Evolutionary conservation across 2,329 filamentous ascomycete species (phyloP).

Genomic region (Microcyclospora pomicola): DNA sequence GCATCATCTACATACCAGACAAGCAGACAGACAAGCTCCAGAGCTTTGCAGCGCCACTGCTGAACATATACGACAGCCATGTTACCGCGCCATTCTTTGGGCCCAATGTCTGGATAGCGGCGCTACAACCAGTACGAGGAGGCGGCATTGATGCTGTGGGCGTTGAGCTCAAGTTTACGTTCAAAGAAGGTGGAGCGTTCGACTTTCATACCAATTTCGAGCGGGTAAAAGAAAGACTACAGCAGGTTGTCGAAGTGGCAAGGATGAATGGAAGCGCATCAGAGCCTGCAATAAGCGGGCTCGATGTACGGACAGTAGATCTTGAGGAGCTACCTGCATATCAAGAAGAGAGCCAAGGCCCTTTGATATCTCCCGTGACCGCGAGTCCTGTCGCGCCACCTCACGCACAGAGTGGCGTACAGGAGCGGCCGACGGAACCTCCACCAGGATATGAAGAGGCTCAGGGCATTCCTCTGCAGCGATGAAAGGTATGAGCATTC

Average conservation of each 20-base stretch:
- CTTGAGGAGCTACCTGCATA: constrained; percentile 84
- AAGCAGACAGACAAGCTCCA: constrained; percentile 55
- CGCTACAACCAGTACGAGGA: constrained; percentile 65
- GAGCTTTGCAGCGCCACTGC: constrained; percentile 78
- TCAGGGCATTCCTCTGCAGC: constrained; percentile 31
- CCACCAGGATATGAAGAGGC: constrained; percentile 88
- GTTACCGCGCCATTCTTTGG: constrained; percentile 85
- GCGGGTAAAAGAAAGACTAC: constrained; percentile 66
- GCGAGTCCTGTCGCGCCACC: constrained; percentile 12
- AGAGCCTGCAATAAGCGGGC: constrained; percentile 29
- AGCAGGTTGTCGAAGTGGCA: constrained; percentile 65
- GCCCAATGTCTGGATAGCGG: constrained; percentile 74
- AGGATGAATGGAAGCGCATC: constrained; percentile 21
- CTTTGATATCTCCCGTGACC: constrained; percentile 17
- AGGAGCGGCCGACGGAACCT: constrained; percentile 41
- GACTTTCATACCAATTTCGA: constrained; percentile 79
- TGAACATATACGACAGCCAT: constrained; percentile 76
- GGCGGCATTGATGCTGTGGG: constrained; percentile 66
- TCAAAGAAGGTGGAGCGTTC: constrained; percentile 89
- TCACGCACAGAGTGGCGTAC: constrained; percentile 12
- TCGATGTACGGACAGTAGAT: constrained; percentile 52
- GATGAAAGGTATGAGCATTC: too few species aligned
- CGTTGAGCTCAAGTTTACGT: constrained; percentile 71
- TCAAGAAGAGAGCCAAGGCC: constrained; percentile 41
- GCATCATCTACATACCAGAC: constrained; percentile 80